These are phyloP conservation scores for Chlamydomonas sp. DNA, from an alignment of 139 green algal species.

Conservation along the genomic window DNA sequence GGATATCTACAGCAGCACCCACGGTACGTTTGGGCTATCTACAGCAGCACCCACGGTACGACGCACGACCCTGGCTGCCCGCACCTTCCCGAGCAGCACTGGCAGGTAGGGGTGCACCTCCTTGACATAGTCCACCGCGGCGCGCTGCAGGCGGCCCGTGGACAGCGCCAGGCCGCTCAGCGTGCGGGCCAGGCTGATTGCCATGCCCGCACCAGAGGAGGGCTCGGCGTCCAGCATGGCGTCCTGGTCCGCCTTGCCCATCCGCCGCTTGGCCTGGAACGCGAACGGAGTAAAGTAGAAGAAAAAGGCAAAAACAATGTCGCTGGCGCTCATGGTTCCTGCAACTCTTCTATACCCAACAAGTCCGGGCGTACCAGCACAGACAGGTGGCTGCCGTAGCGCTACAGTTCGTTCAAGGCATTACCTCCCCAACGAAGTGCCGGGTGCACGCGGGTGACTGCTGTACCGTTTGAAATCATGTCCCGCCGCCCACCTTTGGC, in stretches of 20 bases:
- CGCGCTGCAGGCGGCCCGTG: background rate
- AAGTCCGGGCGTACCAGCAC: too few relatives aligned
- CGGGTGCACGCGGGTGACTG: too few relatives aligned
- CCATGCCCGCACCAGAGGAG: too few relatives aligned
- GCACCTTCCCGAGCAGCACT: constrained; percentile 1
- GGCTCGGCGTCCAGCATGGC: background rate
- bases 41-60: background rate
- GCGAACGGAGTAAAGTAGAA: background rate
- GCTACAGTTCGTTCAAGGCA: too few relatives aligned
- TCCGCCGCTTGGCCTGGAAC: constrained; percentile 10
- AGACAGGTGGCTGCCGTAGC: too few relatives aligned
- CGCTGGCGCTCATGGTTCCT: too few relatives aligned
- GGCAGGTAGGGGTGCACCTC: constrained; percentile 1
- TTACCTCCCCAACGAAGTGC: too few relatives aligned
- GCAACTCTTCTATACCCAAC: too few relatives aligned
- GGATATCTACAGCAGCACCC: too few relatives aligned
- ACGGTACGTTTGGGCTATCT: background rate
- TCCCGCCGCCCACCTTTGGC: too few relatives aligned
- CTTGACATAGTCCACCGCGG: background rate
- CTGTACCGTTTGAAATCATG: too few relatives aligned
- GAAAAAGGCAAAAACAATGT: too few relatives aligned
- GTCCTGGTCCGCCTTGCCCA: background rate
- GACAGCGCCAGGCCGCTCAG: background rate
- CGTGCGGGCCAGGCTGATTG: background rate
- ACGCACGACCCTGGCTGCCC: background rate